phyloP scores from a whole-genome alignment of 2,329 filamentous ascomycete genomes.

The Amauroascus verrucosus region DNA sequence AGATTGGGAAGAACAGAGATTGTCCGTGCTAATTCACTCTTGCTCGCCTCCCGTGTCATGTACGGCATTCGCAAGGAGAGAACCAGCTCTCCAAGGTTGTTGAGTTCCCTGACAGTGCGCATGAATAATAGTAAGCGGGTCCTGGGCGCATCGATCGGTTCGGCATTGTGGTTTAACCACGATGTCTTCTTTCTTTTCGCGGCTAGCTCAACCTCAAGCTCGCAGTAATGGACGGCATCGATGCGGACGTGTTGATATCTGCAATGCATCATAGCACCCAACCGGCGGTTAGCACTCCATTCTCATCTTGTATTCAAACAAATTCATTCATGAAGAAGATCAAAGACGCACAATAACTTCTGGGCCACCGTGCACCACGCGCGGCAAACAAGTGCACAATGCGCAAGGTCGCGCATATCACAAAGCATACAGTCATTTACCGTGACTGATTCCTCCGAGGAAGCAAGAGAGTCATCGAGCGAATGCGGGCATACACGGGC shows the following conservation, averaged over 20 bases:
- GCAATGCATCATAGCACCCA: constrained; percentile 7
- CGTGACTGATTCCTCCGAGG: constrained; percentile 68
- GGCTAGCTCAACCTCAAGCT: constrained; percentile 68
- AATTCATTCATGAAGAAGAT: too few relatives aligned
- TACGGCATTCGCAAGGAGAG: constrained; percentile 81
- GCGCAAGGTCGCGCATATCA: constrained; percentile 76
- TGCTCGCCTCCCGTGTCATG: constrained; percentile 83
- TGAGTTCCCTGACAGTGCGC: constrained; percentile 69
- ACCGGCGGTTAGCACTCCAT: constrained; percentile 3
- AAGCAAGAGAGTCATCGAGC: constrained; percentile 65
- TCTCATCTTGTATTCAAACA: too few relatives aligned
- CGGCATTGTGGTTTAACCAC: constrained; percentile 64
- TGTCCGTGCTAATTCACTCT: constrained; percentile 72
- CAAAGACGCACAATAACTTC: constrained; percentile 55
- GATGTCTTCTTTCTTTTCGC: constrained; percentile 67
- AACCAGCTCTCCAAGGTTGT: constrained; percentile 58
- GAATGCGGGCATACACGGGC: constrained; percentile 73
- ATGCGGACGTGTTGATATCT: constrained; percentile 87
- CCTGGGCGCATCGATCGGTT: constrained; percentile 69
- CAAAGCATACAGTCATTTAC: constrained; percentile 86
- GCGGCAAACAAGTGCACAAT: constrained; percentile 64
- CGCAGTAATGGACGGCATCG: constrained; percentile 89
- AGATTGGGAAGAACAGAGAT: constrained; percentile 77
- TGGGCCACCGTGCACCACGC: constrained; percentile 57
- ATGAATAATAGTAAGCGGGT: constrained; percentile 68